These are phyloP conservation scores for Metschnikowia lochheadii DNA, from an alignment of 805 yeast genomes.

Conservation along the genomic window DNA sequence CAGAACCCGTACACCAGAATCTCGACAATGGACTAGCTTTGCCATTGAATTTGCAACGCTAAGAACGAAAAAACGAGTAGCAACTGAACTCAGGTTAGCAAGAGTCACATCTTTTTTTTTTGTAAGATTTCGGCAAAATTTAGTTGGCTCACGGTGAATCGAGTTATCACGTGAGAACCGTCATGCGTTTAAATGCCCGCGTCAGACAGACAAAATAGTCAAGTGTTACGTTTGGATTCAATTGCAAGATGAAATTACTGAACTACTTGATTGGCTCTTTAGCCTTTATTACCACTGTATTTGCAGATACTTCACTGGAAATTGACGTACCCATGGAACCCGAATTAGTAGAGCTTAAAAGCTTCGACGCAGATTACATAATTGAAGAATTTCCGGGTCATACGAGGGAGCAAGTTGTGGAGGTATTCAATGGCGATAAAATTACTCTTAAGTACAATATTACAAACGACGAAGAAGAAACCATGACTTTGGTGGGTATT, in stretches of 20 bases:
- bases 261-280: conserved; percentile 8
- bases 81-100: neutral
- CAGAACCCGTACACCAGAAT: conserved; percentile 4
- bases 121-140: neutral
- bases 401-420: conserved; percentile 37
- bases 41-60: neutral
- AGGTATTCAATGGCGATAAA: conserved; percentile 48
- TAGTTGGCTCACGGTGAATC: neutral
- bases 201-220: neutral
- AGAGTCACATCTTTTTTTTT: neutral
- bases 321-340: neutral
- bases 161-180: neutral
- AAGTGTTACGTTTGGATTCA: neutral
- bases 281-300: conserved; percentile 4
- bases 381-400: conserved; percentile 44
- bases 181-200: neutral
- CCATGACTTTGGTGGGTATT: conserved; percentile 55
- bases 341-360: conserved; percentile 15
- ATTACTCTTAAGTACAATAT: conserved; percentile 50
- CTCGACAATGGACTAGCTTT: neutral
- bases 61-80: neutral
- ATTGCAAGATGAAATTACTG: conserved; percentile 9
- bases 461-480: conserved; percentile 49
- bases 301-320: conserved; percentile 4
- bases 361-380: conserved; percentile 46